These are phyloP conservation scores for Apiotrichum brassicae DNA, from an alignment of 1,284 basidiomycete species.

Conservation along the genomic window DNA sequence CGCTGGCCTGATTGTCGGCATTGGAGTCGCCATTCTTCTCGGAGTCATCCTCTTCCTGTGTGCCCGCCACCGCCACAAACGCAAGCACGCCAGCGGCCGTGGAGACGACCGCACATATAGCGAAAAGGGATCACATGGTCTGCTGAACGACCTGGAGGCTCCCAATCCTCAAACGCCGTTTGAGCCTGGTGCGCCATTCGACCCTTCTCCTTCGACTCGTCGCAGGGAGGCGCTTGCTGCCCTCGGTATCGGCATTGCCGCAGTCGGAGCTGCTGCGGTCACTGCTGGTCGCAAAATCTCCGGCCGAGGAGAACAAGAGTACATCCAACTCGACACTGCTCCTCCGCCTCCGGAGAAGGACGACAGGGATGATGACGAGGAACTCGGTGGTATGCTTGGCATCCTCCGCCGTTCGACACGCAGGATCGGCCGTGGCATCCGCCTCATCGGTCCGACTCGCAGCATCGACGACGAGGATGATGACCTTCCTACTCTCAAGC, in stretches of 20 bases:
- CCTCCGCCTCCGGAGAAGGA: background rate
- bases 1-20: background rate
- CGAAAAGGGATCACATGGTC: background rate
- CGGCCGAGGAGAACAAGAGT: background rate
- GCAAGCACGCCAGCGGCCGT: background rate
- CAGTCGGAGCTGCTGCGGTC: background rate
- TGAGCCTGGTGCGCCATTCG: background rate
- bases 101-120: background rate
- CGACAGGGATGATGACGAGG: background rate
- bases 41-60: background rate
- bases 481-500: background rate
- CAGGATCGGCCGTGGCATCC: conserved; percentile 27
- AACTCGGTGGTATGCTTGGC: background rate
- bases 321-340: background rate
- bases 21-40: background rate
- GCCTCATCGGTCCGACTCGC: conserved; percentile 20
- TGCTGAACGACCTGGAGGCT: background rate
- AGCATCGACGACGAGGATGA: conserved; percentile 4
- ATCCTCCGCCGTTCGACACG: conserved; percentile 21
- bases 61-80: background rate
- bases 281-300: conserved; percentile 1
- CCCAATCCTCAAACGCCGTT: background rate
- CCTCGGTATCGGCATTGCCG: background rate
- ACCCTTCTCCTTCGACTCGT: background rate
- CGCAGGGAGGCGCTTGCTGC: conserved; percentile 1